Conservation (phyloP, 75 land plant species). For the Pinus taeda region DNA sequence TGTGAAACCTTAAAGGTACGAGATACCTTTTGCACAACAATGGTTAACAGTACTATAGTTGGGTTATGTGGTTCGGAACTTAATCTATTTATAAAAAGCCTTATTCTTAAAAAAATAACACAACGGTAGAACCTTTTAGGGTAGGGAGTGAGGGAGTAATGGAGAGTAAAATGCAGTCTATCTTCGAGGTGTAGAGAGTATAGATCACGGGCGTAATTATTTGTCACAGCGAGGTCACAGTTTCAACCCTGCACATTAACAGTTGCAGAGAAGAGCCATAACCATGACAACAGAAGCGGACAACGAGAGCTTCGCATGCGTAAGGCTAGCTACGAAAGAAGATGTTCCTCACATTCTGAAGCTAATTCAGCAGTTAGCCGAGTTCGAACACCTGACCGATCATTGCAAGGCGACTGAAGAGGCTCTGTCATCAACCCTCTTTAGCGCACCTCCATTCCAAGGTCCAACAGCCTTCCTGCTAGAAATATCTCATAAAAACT, state of each 20-base stretch:
- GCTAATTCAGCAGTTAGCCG: slow-evolving; percentile 83
- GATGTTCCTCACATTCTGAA: slow-evolving; percentile 74
- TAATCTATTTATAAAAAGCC: no score
- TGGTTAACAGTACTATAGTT: no score
- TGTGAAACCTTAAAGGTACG: no score
- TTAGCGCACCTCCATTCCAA: slow-evolving; percentile 41
- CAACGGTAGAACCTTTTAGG: no score
- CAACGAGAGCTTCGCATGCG: slow-evolving; percentile 20
- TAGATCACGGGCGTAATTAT: no score
- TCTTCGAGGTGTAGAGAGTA: no score
- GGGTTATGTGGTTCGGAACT: no score
- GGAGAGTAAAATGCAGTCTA: no score
- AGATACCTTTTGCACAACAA: no score
- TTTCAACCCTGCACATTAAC: background rate
- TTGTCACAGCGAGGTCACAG: no score
- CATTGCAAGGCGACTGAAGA: slow-evolving; percentile 69
- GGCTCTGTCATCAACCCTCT: slow-evolving; percentile 39
- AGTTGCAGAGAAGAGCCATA: background rate
- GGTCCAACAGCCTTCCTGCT: slow-evolving; percentile 69
- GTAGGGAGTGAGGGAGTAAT: no score
- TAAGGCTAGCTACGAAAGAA: slow-evolving; percentile 56
- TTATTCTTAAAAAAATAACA: no score
- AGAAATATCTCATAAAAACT: slow-evolving; percentile 34
- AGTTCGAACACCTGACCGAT: slow-evolving; percentile 78
- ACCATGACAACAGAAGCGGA: slow-evolving; percentile 13